Conservation (phyloP, 2,329 filamentous ascomycete species). For the Beauveria brongniartii region DNA sequence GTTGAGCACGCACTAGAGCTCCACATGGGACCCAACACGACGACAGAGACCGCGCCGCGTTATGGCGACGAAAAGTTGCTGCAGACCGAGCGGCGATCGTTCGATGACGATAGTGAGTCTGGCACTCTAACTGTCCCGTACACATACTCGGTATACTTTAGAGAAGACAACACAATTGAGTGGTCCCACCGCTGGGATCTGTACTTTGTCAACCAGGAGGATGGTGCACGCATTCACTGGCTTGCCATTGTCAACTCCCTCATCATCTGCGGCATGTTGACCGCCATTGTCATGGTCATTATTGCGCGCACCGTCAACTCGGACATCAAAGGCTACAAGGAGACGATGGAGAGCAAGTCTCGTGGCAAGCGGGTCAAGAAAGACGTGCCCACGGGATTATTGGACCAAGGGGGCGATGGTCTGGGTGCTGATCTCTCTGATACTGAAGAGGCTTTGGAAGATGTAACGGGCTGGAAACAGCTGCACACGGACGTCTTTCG, state of each 20-base stretch:
- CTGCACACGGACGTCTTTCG: conserved; percentile 85
- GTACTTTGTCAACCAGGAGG: conserved; percentile 82
- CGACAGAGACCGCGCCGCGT: conserved; percentile 35
- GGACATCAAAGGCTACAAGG: conserved; percentile 69
- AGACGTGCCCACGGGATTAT: conserved; percentile 50
- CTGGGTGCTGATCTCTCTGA: conserved; percentile 50
- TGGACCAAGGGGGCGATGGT: conserved; percentile 50
- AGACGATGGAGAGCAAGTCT: conserved; percentile 57
- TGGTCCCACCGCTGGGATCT: conserved; percentile 83
- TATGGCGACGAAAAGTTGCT: conserved; percentile 45
- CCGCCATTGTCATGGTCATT: conserved; percentile 73
- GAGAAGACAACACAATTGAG: conserved; percentile 70
- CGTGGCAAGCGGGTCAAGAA: conserved; percentile 48
- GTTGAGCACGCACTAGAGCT: conserved; percentile 61
- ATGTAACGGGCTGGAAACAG: conserved; percentile 81
- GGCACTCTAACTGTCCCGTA: conserved; percentile 68
- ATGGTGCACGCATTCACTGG: conserved; percentile 77
- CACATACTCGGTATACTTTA: conserved; percentile 85
- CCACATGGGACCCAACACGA: conserved; percentile 55
- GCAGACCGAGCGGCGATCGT: conserved; percentile 45
- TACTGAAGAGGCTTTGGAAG: conserved; percentile 58
- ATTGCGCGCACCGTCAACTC: conserved; percentile 68
- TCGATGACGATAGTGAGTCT: conserved; percentile 51
- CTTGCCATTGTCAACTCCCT: conserved; percentile 81
- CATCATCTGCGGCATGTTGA: conserved; percentile 72